phyloP scores from a whole-genome alignment of 1,139 yeast genomes.

The Suhomyces chickasaworum region DNA sequence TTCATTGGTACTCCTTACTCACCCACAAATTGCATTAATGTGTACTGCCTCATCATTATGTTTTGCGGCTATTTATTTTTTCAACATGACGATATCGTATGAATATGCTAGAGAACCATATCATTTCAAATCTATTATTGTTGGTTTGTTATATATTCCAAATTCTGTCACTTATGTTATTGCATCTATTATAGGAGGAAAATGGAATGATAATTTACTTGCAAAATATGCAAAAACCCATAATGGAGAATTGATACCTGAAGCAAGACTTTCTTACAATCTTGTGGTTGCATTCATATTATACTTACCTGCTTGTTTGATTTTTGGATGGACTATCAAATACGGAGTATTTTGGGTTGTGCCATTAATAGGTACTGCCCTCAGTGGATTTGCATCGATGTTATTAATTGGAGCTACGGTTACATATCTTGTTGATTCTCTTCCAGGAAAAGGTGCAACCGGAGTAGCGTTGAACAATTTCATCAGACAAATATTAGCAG shows the following conservation, averaged over 20 bases:
- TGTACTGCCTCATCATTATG: conserved; percentile 66
- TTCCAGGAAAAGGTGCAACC: conserved; percentile 88
- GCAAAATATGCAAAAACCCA: conserved; percentile 54
- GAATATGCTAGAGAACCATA: conserved; percentile 68
- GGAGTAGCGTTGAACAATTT: conserved; percentile 85
- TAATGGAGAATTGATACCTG: conserved; percentile 71
- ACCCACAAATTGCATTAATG: conserved; percentile 75
- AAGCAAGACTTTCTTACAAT: conserved; percentile 77
- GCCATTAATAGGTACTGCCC: conserved; percentile 75
- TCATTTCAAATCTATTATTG: conserved; percentile 61
- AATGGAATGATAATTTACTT: conserved; percentile 70
- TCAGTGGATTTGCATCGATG: conserved; percentile 85
- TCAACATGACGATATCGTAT: conserved; percentile 73
- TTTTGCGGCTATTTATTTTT: conserved; percentile 68
- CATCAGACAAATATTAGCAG: conserved; percentile 72
- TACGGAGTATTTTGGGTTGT: conserved; percentile 70
- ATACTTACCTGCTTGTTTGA: conserved; percentile 65
- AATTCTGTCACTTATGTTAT: conserved; percentile 75
- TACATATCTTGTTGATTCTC: conserved; percentile 79
- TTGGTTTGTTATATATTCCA: conserved; percentile 81
- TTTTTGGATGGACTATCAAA: conserved; percentile 82
- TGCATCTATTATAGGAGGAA: conserved; percentile 77
- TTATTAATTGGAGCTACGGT: conserved; percentile 79
- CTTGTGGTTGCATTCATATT: conserved; percentile 62
- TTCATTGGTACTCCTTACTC: conserved; percentile 53